Evolutionary conservation across 2,329 filamentous ascomycete species (phyloP), one percentile per base, ranked within the genome.

Genomic region (Xylaria multiplex): DNA sequence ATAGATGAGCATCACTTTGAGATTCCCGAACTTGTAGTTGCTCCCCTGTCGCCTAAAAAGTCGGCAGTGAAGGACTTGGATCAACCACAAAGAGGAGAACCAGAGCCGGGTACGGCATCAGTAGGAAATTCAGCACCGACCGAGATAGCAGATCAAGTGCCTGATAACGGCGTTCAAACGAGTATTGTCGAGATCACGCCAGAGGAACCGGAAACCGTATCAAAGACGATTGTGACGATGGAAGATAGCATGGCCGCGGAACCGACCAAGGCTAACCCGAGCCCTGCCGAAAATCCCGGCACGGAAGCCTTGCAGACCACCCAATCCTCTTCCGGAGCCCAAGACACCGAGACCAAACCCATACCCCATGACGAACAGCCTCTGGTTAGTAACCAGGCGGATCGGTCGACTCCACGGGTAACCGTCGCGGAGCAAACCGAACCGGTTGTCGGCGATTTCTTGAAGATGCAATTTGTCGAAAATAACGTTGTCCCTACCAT

Each of bases 381-480:
- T 40, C 8, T 8, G 71, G 48, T 7, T 11, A 30, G 56, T 16
- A 56, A 57, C 2, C 62, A 60, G 48, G 37, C 46, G 13, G 8
- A 46, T 9, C 42, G 37, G 13, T 27, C 40, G 7, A 24, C 53
- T 19, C 46, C 62, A 69, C 16, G 67, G 71, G 49, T 24, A 22
- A 6, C 32, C 32, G 19, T 56, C 46, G 27, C 57, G 50, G 70
- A 70, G 45, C 69, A 66, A 27, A 32, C 72, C 8, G 84, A 86
- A 37, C 92, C 93, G 2, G 93, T 99, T 24, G 96, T 99, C 11
- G 96, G 96, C 58, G 96, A 99, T 78, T 92, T 91, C 74, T 83
- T 99, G 66, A 99, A 99, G 82, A 94, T 96, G 79, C 93, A 95
- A 80, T 98, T 99, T 81, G 94, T 98, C 27, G 91, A 97, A 78